Conservation (phyloP, 192 early-diverging fungal species). For the Phycomyces nitens region DNA sequence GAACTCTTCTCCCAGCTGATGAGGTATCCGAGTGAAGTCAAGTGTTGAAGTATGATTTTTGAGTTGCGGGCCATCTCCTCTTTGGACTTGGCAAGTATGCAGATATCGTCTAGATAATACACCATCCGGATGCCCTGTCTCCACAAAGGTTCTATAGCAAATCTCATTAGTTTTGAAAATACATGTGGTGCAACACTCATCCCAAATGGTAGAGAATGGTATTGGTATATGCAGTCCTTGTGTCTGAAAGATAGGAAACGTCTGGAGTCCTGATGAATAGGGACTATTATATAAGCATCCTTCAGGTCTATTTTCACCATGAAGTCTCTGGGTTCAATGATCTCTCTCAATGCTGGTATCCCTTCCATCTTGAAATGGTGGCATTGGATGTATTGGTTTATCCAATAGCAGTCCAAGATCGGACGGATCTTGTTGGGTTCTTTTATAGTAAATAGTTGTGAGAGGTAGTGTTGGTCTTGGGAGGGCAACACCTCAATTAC, state of each 20-base stretch:
- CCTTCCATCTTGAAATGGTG: conserved; percentile 22
- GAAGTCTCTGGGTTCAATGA: conserved; percentile 8
- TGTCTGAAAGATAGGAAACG: conserved; percentile 3
- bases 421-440: not conserved
- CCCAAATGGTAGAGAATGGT: conserved; percentile 2
- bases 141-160: conserved; percentile 7
- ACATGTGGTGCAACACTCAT: conserved; percentile 1
- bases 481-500: not conserved
- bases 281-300: conserved; percentile 12
- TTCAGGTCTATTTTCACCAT: conserved; percentile 10
- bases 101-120: conserved; percentile 11
- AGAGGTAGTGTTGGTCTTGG: not conserved
- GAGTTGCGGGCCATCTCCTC: too few relatives aligned
- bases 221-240: not conserved
- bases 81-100: not conserved
- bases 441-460: conserved; percentile 2
- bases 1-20: not conserved
- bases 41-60: too few relatives aligned
- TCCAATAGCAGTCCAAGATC: conserved; percentile 4
- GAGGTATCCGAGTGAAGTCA: not conserved
- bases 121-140: conserved; percentile 2
- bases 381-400: conserved; percentile 3
- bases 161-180: conserved; percentile 5
- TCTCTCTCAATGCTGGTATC: conserved; percentile 9
- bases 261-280: not conserved